Percentiles rank a stretch among this genome's conserved stretches.
Evolutionary conservation across 306 rosid genomes (phyloP).

Genomic region (Canavalia ensiformis): DNA sequence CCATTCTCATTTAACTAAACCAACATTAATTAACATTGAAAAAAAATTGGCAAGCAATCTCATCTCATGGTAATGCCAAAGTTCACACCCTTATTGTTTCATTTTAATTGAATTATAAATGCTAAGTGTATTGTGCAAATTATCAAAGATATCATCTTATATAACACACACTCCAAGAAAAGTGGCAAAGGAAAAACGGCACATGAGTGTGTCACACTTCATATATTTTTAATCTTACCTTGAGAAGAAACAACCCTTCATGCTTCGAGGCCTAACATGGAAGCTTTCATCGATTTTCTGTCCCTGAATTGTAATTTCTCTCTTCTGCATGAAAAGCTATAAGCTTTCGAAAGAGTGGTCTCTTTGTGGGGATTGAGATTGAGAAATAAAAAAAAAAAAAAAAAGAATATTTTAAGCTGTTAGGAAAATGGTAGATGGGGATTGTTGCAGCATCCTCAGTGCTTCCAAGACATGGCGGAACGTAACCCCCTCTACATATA

Average conservation of each 20-base stretch:
- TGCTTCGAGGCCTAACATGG: not conserved
- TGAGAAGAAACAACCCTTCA: not conserved
- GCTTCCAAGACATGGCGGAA: constrained; percentile 25
- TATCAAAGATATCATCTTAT: constrained; percentile 1
- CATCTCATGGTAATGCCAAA: not conserved
- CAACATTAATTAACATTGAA: not conserved
- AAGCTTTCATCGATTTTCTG: not conserved
- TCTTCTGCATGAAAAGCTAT: not conserved
- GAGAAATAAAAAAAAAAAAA: not conserved
- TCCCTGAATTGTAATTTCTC: not conserved
- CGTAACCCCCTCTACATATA: not conserved
- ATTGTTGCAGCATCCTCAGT: constrained; percentile 6
- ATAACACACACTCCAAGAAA: not conserved
- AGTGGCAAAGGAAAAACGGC: no score
- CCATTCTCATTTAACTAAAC: constrained; percentile 2
- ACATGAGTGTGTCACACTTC: no score
- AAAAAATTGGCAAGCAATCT: not conserved
- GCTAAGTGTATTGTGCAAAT: not conserved
- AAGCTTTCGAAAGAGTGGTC: not conserved
- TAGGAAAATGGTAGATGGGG: not conserved
- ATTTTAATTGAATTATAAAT: not conserved
- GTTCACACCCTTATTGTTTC: not conserved
- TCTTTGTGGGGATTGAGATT: constrained; percentile 11
- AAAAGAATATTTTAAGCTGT: not conserved
- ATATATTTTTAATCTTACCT: not conserved